Percentiles rank a stretch among this genome's conserved stretches.
These are phyloP conservation scores for Mercurialis annua DNA, from an alignment of 345 rosid genomes.

Conservation along the genomic window DNA sequence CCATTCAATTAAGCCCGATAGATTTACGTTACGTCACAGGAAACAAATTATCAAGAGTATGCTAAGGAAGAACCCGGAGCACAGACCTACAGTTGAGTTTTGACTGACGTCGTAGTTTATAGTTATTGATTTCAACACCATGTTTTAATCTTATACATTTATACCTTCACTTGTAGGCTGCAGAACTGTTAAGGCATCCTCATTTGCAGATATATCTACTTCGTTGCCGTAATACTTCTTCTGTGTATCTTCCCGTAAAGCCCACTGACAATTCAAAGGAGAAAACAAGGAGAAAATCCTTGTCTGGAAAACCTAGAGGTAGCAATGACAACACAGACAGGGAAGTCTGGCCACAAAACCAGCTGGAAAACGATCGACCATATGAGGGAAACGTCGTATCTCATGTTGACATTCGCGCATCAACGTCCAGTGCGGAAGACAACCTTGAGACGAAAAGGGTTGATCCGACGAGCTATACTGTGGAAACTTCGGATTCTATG, in stretches of 20 bases:
- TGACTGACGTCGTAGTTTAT: constrained; percentile 13
- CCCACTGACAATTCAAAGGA: constrained; percentile 54
- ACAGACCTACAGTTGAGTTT: constrained; percentile 76
- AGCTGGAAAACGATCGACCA: constrained; percentile 36
- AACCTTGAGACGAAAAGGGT: constrained; percentile 66
- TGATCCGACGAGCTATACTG: constrained; percentile 51
- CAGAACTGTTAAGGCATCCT: constrained; percentile 84
- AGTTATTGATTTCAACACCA: constrained; percentile 8
- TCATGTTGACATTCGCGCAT: constrained; percentile 36
- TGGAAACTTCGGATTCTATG: constrained; percentile 41
- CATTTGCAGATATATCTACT: constrained; percentile 77
- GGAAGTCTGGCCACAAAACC: constrained; percentile 34
- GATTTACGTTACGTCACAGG: constrained; percentile 34
- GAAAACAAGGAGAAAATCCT: constrained; percentile 54
- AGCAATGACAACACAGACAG: constrained; percentile 39
- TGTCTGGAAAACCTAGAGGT: constrained; percentile 40
- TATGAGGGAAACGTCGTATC: constrained; percentile 35
- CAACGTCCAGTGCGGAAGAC: constrained; percentile 56
- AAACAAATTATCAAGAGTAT: constrained; percentile 89
- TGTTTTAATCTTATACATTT: constrained; percentile 16
- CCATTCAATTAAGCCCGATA: neutral
- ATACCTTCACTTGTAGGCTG: constrained; percentile 52
- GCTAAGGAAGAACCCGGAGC: constrained; percentile 82
- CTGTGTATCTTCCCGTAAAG: constrained; percentile 76
- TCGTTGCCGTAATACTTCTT: constrained; percentile 57